Evolutionary conservation across 768 basidiomycete species (phyloP), one percentile per base, ranked within the genome.

Genomic region (Calvatia gigantea): DNA sequence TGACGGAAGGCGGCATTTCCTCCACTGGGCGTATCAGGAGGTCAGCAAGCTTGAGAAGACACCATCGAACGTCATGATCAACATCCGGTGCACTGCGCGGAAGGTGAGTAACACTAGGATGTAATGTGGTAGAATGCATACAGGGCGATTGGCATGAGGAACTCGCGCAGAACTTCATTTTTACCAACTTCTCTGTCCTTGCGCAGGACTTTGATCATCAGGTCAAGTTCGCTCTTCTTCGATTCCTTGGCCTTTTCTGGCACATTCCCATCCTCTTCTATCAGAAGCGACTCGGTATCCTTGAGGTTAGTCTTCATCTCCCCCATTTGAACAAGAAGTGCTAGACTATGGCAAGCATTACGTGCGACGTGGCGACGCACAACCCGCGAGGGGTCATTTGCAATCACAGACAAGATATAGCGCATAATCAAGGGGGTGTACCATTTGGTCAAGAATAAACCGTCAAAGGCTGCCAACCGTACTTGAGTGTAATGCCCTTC

Each of bases 401-500:
- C 83, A 74, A 96, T 86, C 54, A 97, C 88, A 8, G 91, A 82
- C 46, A 96, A 78, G 60, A 98, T 77, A 65, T 98, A 98, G 12
- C 84, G 83, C 83, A 91, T 89, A 62, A 95, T 85, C 64, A 84
- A 81, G 32, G 86, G 85, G 1, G 86, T 79, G 67, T 92, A 87
- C 93, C 94, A 89, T 71, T 93, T 87, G 55, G 88, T 88, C 67
- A 94, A 73, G 77, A 96, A 87, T 8, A 98, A 78, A 31, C 92
- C 91, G 69, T 99, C 97, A 62, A 99, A 97, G 3, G 97, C 96
- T 3, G 91, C 86, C 42, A 93, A 81, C 43, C 97, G 87, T 42
- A 99, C 91, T 65, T 91, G 88, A 2, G 87, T 87, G 62, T 89
- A 94, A 66, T 98, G 97, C 37, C 96, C 97, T 71, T 97, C 94